A percentile compares a stretch with the other conserved stretches of the same genome.
phyloP scores from a whole-genome alignment of 2,329 filamentous ascomycete genomes.

The Venturia oleaginea region DNA sequence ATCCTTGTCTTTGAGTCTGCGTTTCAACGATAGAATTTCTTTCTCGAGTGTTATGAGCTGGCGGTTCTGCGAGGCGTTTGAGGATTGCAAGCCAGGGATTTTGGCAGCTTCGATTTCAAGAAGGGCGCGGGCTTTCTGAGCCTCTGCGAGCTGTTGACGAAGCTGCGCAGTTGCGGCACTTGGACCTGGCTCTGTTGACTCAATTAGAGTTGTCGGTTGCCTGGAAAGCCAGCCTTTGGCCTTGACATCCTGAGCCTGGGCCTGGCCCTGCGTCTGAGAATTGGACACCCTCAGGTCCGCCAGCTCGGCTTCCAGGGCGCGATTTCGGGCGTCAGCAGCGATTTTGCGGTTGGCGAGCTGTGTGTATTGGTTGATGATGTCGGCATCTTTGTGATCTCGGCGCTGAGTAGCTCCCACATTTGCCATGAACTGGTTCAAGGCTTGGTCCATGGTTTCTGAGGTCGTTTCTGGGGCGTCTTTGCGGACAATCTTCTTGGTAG shows the following conservation, averaged over 20 bases:
- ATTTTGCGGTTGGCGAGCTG: constrained; percentile 6
- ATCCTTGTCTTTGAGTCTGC: constrained; percentile 68
- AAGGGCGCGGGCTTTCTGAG: constrained; percentile 10
- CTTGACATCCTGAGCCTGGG: neutral
- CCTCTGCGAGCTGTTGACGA: constrained; percentile 9
- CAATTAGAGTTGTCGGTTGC: neutral
- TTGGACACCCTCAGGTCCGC: neutral
- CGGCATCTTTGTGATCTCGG: constrained; percentile 9
- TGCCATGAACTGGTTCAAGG: constrained; percentile 1
- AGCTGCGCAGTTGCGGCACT: neutral
- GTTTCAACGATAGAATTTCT: constrained; percentile 53
- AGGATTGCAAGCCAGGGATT: neutral
- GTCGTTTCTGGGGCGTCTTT: neutral
- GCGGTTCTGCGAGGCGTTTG: neutral
- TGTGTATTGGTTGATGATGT: constrained; percentile 8
- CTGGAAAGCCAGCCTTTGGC: neutral
- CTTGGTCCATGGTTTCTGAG: constrained; percentile 6
- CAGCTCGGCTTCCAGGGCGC: neutral
- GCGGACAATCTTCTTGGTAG: neutral
- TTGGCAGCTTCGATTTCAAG: constrained; percentile 9
- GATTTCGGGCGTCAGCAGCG: constrained; percentile 4
- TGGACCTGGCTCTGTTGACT: neutral
- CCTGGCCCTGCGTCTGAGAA: neutral
- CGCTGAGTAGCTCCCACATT: constrained; percentile 10
- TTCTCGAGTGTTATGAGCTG: constrained; percentile 20